phyloP scores from a whole-genome alignment of 768 basidiomycete genomes.

The Termitomyces sp. region DNA sequence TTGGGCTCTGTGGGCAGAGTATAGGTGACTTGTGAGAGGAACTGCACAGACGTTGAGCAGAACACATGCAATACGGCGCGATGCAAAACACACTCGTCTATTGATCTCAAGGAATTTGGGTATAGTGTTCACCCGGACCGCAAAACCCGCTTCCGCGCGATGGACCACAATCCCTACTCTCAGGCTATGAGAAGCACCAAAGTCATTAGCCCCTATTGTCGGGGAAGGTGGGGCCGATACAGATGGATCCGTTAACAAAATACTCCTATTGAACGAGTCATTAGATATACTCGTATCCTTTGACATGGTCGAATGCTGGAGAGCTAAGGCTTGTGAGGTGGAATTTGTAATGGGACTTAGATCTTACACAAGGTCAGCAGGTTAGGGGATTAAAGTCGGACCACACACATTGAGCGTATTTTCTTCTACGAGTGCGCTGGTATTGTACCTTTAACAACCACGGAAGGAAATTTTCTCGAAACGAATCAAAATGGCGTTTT shows the following conservation, averaged over 20 bases:
- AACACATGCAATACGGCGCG: neutral
- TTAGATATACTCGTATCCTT: conserved; percentile 17
- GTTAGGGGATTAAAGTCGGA: neutral
- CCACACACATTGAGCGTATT: conserved; percentile 51
- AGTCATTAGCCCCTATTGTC: conserved; percentile 30
- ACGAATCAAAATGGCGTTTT: conserved; percentile 70
- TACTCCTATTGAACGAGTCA: conserved; percentile 8
- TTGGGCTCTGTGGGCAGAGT: conserved; percentile 54
- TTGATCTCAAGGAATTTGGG: conserved; percentile 77
- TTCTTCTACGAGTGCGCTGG: conserved; percentile 50
- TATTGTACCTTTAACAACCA: conserved; percentile 90
- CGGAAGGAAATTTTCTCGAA: conserved; percentile 87
- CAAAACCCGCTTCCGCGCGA: conserved; percentile 43
- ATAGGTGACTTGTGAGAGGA: conserved; percentile 47
- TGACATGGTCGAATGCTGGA: conserved; percentile 55
- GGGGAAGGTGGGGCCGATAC: conserved; percentile 44
- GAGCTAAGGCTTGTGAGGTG: conserved; percentile 42
- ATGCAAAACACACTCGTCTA: conserved; percentile 49
- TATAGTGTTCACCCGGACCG: conserved; percentile 73
- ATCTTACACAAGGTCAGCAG: conserved; percentile 25
- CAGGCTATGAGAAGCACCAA: conserved; percentile 37
- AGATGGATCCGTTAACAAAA: conserved; percentile 21
- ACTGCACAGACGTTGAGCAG: conserved; percentile 27
- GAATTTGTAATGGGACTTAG: conserved; percentile 39
- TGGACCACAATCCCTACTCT: conserved; percentile 65